A percentile compares a stretch with the other conserved stretches of the same genome.
phyloP scores from a whole-genome alignment of 2,329 filamentous ascomycete species.

The Penicillium sp. region DNA sequence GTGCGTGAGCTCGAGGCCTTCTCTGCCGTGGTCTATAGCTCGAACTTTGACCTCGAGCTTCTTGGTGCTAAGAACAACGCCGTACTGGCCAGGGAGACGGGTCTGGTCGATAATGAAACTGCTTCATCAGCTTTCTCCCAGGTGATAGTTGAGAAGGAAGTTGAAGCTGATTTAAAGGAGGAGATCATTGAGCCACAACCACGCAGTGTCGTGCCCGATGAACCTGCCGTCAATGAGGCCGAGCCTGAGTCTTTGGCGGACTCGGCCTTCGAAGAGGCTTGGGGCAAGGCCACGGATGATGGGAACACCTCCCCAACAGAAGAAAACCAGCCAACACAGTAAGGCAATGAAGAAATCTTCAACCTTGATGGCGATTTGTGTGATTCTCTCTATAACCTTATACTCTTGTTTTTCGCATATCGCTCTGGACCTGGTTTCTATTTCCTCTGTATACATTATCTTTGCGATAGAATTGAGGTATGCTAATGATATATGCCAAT shows the following conservation, averaged over 20 bases:
- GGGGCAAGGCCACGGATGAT: slow-evolving; percentile 40
- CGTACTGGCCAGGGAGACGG: neutral
- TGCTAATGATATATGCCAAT: slow-evolving; percentile 7
- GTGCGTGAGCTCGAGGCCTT: slow-evolving; percentile 51
- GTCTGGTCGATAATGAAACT: slow-evolving; percentile 8
- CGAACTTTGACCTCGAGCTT: slow-evolving; percentile 45
- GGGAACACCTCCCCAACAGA: slow-evolving; percentile 10
- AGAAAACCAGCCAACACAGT: slow-evolving; percentile 2
- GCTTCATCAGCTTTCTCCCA: slow-evolving; percentile 20
- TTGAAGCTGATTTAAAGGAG: slow-evolving; percentile 9
- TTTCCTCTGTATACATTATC: neutral
- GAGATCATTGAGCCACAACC: slow-evolving; percentile 1
- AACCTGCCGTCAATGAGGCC: neutral
- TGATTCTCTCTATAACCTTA: slow-evolving; percentile 9
- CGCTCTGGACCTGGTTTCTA: neutral
- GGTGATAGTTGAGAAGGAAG: slow-evolving; percentile 24
- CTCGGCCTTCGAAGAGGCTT: slow-evolving; percentile 37
- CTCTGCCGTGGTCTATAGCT: slow-evolving; percentile 51
- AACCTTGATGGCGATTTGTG: neutral
- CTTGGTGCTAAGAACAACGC: slow-evolving; percentile 25
- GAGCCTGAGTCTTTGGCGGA: slow-evolving; percentile 17
- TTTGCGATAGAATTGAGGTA: slow-evolving; percentile 3
- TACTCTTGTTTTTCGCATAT: slow-evolving; percentile 16
- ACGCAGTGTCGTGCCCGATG: neutral
- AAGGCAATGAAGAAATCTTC: neutral